These are phyloP conservation scores for Termitomyces titanicus DNA, from an alignment of 768 basidiomycete species.

Conservation along the genomic window DNA sequence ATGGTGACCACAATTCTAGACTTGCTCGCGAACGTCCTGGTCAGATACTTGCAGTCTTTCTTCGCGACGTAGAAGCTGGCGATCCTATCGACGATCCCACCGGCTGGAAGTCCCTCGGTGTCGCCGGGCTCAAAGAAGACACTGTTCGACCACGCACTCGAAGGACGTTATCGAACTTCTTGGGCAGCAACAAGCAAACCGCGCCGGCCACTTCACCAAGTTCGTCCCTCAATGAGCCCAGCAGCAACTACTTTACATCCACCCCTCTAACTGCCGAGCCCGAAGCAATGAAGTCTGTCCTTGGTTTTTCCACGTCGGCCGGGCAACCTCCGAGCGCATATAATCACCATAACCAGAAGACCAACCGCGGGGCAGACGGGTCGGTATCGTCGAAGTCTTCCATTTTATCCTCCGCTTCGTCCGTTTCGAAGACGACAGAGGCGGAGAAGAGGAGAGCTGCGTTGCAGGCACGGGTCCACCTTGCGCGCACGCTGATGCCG, in stretches of 20 bases:
- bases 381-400: conserved; percentile 12
- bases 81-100: conserved; percentile 62
- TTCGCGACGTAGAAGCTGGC: conserved; percentile 64
- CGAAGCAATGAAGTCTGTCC: conserved; percentile 10
- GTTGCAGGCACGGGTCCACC: conserved; percentile 62
- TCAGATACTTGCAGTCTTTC: conserved; percentile 77
- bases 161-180: conserved; percentile 9
- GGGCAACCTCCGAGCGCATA: background rate
- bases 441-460: conserved; percentile 53
- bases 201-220: too few relatives aligned
- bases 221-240: background rate
- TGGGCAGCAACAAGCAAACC: background rate
- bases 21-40: conserved; percentile 65
- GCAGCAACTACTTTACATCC: conserved; percentile 19
- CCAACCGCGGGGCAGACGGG: background rate
- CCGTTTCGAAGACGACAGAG: conserved; percentile 32
- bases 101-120: conserved; percentile 38
- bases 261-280: conserved; percentile 19
- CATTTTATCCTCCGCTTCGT: conserved; percentile 5
- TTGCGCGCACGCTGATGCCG: conserved; percentile 58
- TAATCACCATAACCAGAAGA: background rate
- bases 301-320: background rate
- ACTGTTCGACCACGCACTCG: conserved; percentile 7
- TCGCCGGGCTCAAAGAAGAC: conserved; percentile 19
- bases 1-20: conserved; percentile 16